A percentile compares a stretch with the other conserved stretches of the same genome.
phyloP scores from a whole-genome alignment of 495 filamentous ascomycete genomes.

The Halenospora varia region DNA sequence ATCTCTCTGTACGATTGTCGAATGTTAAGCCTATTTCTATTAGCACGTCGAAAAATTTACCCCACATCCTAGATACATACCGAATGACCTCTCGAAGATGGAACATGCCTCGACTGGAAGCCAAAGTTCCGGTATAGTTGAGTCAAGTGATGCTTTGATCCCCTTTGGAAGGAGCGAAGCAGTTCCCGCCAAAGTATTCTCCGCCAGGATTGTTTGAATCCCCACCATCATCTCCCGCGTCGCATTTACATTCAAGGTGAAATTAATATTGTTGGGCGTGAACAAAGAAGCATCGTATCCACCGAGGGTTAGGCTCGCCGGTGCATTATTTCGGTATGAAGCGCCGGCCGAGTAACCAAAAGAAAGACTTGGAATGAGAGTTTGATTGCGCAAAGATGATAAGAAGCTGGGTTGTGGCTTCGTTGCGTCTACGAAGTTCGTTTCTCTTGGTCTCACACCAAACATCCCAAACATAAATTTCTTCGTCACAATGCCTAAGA shows the following conservation, averaged over 20 bases:
- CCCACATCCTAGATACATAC: too few species aligned
- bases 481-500: background rate
- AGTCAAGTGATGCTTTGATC: conserved; percentile 43
- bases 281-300: conserved; percentile 51
- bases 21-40: too few species aligned
- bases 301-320: conserved; percentile 50
- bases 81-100: conserved; percentile 48
- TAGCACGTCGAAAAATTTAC: too few species aligned
- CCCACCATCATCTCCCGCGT: background rate
- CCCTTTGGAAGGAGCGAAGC: conserved; percentile 27
- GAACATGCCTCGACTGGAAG: conserved; percentile 47
- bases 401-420: too few species aligned
- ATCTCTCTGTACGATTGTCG: conserved; percentile 41
- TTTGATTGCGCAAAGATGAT: too few species aligned
- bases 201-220: conserved; percentile 5
- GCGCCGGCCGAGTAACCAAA: too few species aligned
- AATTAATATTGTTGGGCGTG: conserved; percentile 40
- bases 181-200: background rate
- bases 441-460: too few species aligned
- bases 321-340: too few species aligned
- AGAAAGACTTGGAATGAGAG: too few species aligned
- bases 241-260: conserved; percentile 39
- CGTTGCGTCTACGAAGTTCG: too few species aligned
- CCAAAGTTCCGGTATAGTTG: conserved; percentile 49
- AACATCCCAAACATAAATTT: background rate